Evolutionary conservation across 2,329 filamentous ascomycete species (phyloP).

Genomic region (Diaporthe destruens): DNA sequence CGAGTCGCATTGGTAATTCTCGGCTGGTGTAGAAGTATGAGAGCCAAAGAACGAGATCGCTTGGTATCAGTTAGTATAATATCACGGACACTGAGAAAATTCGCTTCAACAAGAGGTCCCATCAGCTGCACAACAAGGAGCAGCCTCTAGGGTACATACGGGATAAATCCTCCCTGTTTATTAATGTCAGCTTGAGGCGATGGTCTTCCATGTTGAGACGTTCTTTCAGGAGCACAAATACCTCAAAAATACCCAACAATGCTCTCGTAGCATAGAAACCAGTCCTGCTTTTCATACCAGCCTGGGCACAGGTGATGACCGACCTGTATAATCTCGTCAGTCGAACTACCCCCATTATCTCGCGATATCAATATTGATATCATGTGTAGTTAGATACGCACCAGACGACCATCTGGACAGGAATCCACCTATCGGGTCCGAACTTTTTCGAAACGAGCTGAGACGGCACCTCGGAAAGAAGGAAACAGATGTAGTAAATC

Average conservation of each 20-base stretch:
- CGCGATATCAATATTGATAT: constrained; percentile 32
- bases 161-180: constrained; percentile 52
- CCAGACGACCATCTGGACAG: constrained; percentile 48
- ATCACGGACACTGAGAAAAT: too few species aligned
- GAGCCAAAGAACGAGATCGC: constrained; percentile 51
- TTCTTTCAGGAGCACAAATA: background rate
- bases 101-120: background rate
- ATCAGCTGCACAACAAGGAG: too few species aligned
- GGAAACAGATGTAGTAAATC: constrained; percentile 63
- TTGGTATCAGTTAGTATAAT: background rate
- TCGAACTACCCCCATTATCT: too few species aligned
- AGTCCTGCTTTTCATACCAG: constrained; percentile 29
- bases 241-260: constrained; percentile 19
- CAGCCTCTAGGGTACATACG: background rate
- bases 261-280: constrained; percentile 43
- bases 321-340: constrained; percentile 2
- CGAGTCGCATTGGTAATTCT: constrained; percentile 55
- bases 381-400: constrained; percentile 43
- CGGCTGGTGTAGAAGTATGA: constrained; percentile 52
- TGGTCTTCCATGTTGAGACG: too few species aligned
- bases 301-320: constrained; percentile 10
- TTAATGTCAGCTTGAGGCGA: background rate
- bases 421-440: constrained; percentile 49
- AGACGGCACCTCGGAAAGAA: constrained; percentile 69
- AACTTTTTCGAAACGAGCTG: constrained; percentile 68